Base-by-base conservation (phyloP, 345 rosid species). In the Murraya paniculata region DNA sequence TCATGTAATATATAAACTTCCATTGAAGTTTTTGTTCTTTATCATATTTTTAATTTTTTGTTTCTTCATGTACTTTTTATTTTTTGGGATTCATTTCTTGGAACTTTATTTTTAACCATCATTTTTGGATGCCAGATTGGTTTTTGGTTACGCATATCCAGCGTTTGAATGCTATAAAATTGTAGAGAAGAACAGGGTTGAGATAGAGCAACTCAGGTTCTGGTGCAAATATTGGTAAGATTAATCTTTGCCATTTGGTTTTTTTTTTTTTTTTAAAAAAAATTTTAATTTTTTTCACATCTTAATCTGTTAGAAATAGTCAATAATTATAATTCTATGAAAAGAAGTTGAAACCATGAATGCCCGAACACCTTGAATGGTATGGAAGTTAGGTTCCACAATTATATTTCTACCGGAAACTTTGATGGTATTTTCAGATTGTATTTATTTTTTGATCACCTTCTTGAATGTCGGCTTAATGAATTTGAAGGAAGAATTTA, bases 201-300 rank as follows among this genome's bases (percentile, higher is more conserved):
- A 91, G 27, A 88, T 89, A 68, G 97, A 89, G 45, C 93, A 92
- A 82, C 92, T 96, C 84, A 86, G 94, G 78, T 92, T 89, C 77
- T 96, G 99, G 99, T 94, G 99, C 78, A 91, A 94, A 84, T 94
- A 96, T 75, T 96, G 99, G 99, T 94, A 84, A 83, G 80, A 10
- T 58, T 38, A 39, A 41, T 3, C 25, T 7, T 6, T 21, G 10
- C 7, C 24, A 14, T 6, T 16, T 48, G 10, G 13, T 18, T 45
- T 61, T 10, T 13, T 22, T 65, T 24, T 7, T 1, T 7, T 25
- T 38, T n/a, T n/a, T n/a, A n/a, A n/a, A n/a, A n/a, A n/a, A n/a
- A n/a, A n/a, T n/a, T n/a, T n/a, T n/a, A n/a, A n/a, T n/a, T n/a
- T n/a, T n/a, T n/a, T n/a, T n/a, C n/a, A n/a, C n/a, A n/a, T 25